Evolutionary conservation across 176 grass and related monocot species (phyloP), one percentile per base, ranked within the genome.

Genomic region (Carex littledalei): DNA sequence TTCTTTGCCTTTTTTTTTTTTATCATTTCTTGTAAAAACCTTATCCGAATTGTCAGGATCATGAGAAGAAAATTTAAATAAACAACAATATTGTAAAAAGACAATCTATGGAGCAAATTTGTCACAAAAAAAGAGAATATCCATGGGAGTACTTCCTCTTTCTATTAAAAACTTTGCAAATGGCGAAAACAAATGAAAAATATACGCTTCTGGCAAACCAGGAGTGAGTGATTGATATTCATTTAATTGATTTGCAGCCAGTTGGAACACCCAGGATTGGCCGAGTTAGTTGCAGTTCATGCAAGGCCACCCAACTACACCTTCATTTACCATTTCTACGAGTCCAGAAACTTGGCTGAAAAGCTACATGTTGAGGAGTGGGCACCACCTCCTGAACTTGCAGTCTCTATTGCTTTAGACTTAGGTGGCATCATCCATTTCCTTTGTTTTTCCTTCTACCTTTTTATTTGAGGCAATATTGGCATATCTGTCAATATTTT

Each of bases 301-400:
- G 95, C 93, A 45, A 89, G 43, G 67, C 95, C 95, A 63, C 95
- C 95, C 1, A 93, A 95, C 87, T 98, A 98, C 85, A 72, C 91
- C 68, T 60, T 93, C 67, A 95, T 98, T 86, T 98, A 93, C 65
- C 85, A 98, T n/a, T 89, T 93, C 66, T 98, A 95, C 16, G 91
- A 98, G 66, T 89, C 93, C 64, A 90, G 91, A 85, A 98, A 94
- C 83, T 86, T 95, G 65, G 89, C 89, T 5, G 95, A 95, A 6
- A 98, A 93, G 83, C 82, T 98, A 71, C 95, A 98, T 53, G 59
- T 93, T 0, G 91, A 98, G 50, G 95, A 95, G 54, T 98, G 95
- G 95, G 88, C 21, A 63, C 93, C 95, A 37, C 85, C 86, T 78
- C 54, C 87, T 12, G 80, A 95, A 49, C 87, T 93, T 87, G 90